phyloP scores from a whole-genome alignment of 768 basidiomycete genomes.

The Lactifluus echinatus region DNA sequence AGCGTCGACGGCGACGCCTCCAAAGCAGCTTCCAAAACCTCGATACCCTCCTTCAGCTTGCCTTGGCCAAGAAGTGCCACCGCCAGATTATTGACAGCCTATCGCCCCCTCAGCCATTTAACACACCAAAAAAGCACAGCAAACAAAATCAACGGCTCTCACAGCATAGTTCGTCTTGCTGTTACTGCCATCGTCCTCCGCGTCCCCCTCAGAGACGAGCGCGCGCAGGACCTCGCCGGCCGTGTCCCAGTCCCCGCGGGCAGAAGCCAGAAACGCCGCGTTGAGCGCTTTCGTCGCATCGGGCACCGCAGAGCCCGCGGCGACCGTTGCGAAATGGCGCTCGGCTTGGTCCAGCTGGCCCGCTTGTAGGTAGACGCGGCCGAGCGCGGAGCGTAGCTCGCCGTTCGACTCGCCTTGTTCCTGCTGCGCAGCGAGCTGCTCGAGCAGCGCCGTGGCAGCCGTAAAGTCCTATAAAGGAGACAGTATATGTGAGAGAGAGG shows the following conservation, averaged over 20 bases:
- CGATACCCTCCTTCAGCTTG: constrained; percentile 66
- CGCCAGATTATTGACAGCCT: constrained; percentile 73
- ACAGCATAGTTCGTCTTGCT: constrained; percentile 28
- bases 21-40: constrained; percentile 55
- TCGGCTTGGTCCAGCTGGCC: constrained; percentile 56
- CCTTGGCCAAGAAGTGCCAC: constrained; percentile 67
- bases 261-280: constrained; percentile 52
- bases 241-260: constrained; percentile 60
- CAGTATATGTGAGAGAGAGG: no score
- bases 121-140: no score
- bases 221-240: constrained; percentile 39
- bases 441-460: constrained; percentile 59
- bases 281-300: constrained; percentile 46
- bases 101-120: background rate
- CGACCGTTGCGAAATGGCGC: constrained; percentile 47
- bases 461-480: constrained; percentile 54
- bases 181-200: constrained; percentile 41
- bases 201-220: constrained; percentile 31
- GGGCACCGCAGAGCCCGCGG: constrained; percentile 33
- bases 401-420: no score
- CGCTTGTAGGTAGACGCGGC: constrained; percentile 64
- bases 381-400: constrained; percentile 59
- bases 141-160: background rate
- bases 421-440: constrained; percentile 44
- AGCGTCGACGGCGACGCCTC: constrained; percentile 58